Percentiles rank a stretch among this genome's conserved stretches.
Evolutionary conservation across 1,284 basidiomycete genomes (phyloP).

Genomic region (Meira nashicola): DNA sequence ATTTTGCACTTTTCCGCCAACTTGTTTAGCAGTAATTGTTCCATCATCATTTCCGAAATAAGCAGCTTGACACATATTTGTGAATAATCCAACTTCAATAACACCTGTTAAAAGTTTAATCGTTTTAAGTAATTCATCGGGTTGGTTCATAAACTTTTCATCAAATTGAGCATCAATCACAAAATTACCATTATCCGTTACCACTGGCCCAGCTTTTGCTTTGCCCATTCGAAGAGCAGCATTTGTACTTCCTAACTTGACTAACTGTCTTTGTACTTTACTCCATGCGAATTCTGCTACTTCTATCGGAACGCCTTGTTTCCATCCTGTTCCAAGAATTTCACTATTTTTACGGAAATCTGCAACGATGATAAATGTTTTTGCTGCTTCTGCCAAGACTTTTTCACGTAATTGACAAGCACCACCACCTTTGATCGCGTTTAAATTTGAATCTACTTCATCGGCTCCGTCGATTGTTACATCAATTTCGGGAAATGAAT

Average conservation of each 20-base stretch:
- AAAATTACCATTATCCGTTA: constrained; percentile 70
- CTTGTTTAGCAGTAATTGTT: constrained; percentile 37
- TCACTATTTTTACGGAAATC: constrained; percentile 84
- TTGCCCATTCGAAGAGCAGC: constrained; percentile 45
- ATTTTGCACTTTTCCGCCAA: constrained; percentile 28
- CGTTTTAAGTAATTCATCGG: constrained; percentile 31
- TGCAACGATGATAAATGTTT: constrained; percentile 81
- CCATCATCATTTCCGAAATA: constrained; percentile 78
- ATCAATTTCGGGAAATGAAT: constrained; percentile 69
- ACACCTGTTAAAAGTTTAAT: constrained; percentile 68
- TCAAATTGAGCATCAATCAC: constrained; percentile 50
- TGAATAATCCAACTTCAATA: constrained; percentile 94
- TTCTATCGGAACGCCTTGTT: constrained; percentile 86
- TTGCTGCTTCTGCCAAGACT: constrained; percentile 88
- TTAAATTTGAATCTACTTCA: constrained; percentile 81
- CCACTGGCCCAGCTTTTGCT: constrained; percentile 81
- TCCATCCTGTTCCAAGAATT: constrained; percentile 76
- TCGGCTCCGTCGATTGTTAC: constrained; percentile 97
- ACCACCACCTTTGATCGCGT: constrained; percentile 96
- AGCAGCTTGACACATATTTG: constrained; percentile 80
- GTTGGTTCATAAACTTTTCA: constrained; percentile 36
- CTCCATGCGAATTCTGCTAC: constrained; percentile 94
- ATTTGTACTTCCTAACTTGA: constrained; percentile 38
- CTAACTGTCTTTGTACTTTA: constrained; percentile 58
- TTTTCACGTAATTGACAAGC: constrained; percentile 96